Conservation (phyloP, 2,329 filamentous ascomycete species). For the Thelonectria blattea region DNA sequence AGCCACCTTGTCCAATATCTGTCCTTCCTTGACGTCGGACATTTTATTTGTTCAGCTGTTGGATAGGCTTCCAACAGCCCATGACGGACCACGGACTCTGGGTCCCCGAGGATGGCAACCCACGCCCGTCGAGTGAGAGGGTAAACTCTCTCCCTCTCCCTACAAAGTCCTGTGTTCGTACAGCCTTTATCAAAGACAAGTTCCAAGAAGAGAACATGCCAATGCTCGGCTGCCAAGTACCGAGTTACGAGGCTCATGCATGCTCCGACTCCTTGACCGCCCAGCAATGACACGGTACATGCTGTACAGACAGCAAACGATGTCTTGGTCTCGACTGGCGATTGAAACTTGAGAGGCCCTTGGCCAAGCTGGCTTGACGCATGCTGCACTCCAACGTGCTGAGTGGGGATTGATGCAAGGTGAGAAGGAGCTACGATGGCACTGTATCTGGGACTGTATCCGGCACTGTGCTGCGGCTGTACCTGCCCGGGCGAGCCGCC, state of each 20-base stretch:
- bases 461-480: neutral
- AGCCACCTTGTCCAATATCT: conserved; percentile 23
- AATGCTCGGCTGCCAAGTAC: conserved; percentile 5
- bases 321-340: neutral
- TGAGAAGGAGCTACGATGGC: neutral
- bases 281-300: neutral
- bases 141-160: neutral
- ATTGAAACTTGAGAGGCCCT: neutral
- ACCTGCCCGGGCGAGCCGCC: neutral
- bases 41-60: neutral
- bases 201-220: neutral
- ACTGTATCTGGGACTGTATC: too few species aligned
- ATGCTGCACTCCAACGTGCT: conserved; percentile 18
- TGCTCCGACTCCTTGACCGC: neutral
- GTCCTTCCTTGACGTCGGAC: neutral
- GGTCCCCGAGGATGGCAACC: neutral
- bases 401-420: conserved; percentile 11
- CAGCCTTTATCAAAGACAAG: neutral
- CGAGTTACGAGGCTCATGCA: conserved; percentile 9
- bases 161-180: neutral
- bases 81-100: conserved; percentile 3
- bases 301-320: conserved; percentile 2
- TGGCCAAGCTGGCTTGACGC: conserved; percentile 1
- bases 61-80: conserved; percentile 11
- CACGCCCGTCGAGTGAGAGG: neutral